Evolutionary conservation across 2,329 filamentous ascomycete species (phyloP).

Genomic region (Dryadomyces quercus-mongolicae): DNA sequence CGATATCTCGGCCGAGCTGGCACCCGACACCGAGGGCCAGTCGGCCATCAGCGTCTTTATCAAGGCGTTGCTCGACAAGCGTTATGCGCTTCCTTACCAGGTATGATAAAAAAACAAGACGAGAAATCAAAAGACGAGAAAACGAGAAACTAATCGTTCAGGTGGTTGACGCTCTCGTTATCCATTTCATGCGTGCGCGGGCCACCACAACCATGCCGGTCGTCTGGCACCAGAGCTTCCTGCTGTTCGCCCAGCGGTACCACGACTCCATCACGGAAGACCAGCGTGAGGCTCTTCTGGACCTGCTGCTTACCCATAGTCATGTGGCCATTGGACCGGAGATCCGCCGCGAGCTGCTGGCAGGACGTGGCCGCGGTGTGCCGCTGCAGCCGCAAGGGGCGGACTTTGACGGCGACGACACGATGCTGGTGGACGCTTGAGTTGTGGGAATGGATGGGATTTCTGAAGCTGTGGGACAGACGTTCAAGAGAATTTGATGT

Average conservation of each 20-base stretch:
- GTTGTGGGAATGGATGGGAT: too few relatives aligned
- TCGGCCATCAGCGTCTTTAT: conserved; percentile 95
- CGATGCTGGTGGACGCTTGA: conserved; percentile 60
- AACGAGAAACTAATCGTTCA: conserved; percentile 30
- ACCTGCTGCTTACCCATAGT: conserved; percentile 72
- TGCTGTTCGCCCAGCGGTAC: conserved; percentile 90
- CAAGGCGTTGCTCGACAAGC: conserved; percentile 85
- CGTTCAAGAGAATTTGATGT: too few relatives aligned
- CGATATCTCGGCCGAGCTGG: conserved; percentile 87
- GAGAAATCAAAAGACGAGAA: not conserved
- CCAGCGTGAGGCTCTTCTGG: conserved; percentile 77
- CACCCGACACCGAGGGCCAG: conserved; percentile 71
- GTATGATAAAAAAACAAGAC: conserved; percentile 29
- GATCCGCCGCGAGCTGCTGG: conserved; percentile 76
- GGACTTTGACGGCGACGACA: conserved; percentile 69
- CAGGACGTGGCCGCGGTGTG: conserved; percentile 75
- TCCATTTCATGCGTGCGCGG: conserved; percentile 61
- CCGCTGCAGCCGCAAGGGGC: conserved; percentile 45
- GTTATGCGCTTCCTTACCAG: conserved; percentile 89
- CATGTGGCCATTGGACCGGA: conserved; percentile 86
- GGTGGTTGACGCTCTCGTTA: conserved; percentile 87
- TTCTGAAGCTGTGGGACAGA: too few relatives aligned
- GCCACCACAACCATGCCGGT: conserved; percentile 50
- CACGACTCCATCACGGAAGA: conserved; percentile 90
- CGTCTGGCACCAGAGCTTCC: conserved; percentile 87